Percentiles rank a stretch among this genome's conserved stretches.
These are phyloP conservation scores for Hanseniaspora lachancei DNA, from an alignment of 805 yeast genomes.

Conservation along the genomic window DNA sequence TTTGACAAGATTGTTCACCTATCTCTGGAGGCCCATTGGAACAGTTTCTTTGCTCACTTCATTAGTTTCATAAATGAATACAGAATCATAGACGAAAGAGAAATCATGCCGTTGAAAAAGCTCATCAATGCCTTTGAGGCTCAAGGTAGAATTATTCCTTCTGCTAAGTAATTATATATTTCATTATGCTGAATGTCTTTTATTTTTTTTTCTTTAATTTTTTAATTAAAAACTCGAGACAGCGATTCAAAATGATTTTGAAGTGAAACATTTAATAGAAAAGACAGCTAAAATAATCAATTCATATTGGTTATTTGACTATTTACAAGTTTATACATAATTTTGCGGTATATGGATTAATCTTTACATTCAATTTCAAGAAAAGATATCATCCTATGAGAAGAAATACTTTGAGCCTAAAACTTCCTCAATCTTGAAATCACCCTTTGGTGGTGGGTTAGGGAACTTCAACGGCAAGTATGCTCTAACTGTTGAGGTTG, in stretches of 20 bases:
- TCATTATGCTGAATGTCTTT: neutral
- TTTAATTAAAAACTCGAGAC: no score
- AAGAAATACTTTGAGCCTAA: constrained; percentile 73
- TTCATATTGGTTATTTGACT: neutral
- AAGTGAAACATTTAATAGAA: no score
- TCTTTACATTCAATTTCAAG: no score
- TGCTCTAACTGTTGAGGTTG: constrained; percentile 28
- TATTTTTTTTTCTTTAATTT: neutral
- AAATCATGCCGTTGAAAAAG: constrained; percentile 63
- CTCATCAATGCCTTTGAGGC: constrained; percentile 67
- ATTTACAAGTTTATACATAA: neutral
- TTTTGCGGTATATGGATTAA: neutral
- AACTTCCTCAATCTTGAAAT: constrained; percentile 64
- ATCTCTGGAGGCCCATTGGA: constrained; percentile 93
- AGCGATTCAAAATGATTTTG: no score
- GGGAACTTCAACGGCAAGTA: constrained; percentile 63
- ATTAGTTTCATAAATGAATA: constrained; percentile 78
- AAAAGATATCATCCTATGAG: constrained; percentile 16
- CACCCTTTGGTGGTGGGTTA: constrained; percentile 64
- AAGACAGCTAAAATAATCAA: no score
- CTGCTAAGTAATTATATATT: neutral
- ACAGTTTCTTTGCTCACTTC: constrained; percentile 90
- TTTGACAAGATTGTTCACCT: constrained; percentile 87
- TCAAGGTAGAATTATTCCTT: constrained; percentile 63
- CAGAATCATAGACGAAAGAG: constrained; percentile 63